Base-by-base conservation (phyloP, 306 rosid genomes). In the Castanea mollissima region DNA sequence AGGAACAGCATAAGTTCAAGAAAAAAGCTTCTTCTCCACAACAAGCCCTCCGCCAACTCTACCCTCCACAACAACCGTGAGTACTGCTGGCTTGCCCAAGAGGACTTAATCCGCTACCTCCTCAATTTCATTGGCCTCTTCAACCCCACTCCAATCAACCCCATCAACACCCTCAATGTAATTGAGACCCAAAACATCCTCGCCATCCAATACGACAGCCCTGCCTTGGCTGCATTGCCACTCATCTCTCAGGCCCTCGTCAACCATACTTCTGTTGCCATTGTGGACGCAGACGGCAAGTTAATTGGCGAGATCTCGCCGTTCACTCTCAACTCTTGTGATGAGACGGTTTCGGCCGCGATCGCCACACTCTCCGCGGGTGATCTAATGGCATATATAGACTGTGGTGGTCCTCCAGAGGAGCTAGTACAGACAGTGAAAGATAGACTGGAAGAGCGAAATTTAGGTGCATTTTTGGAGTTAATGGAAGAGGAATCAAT, bases 61-160 rank as follows among this genome's bases (percentile, higher is more conserved):
- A 74, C 82, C 3, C 16, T 75, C n/a, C 93, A 91, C 79, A 79
- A 88, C 74, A 70, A 76, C 35, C 80, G 23, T 2, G 81, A 79
- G 44, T 95, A 88, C 74, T 93, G 99, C 81, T 95, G 99, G 98
- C 82, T 95, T 52, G 82, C 90, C n/a, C 96, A 90, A 67, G 99
- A 95, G 84, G 98, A 95, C 73, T 70, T 95, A 29, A 83, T 95
- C 71, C 93, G 99, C 23, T 87, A 84, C 82, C 98, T 95, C 18
- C 87, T 95, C 15, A 91, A 89, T 82, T 90, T 85, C 62, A 93
- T 95, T n/a, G 89, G 89, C 1, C 64, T 78, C 27, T 95, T 95
- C 70, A 85, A 92, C 49, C 84, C 91, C 25, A 79, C 60, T 25
- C 75, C 91, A 0, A 75, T 69, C 46, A 65, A n/a, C 59, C 82